These are phyloP conservation scores for Euphorbia tirucalli DNA, from an alignment of 345 rosid species.

Conservation along the genomic window DNA sequence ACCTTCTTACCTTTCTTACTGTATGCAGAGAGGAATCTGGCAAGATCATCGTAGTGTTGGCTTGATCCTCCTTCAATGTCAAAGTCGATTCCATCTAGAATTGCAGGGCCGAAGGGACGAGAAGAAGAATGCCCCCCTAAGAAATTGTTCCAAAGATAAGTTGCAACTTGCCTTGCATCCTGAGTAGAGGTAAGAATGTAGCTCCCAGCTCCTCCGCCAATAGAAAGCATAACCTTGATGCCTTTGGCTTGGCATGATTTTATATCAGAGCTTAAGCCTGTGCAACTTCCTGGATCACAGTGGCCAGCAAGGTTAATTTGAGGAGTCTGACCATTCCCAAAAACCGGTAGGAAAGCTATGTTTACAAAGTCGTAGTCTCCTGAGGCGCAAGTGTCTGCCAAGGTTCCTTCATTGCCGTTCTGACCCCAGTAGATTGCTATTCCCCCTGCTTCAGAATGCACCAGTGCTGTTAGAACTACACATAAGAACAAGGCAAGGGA, in stretches of 20 bases:
- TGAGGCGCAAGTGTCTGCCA: conserved; percentile 11
- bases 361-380: conserved; percentile 13
- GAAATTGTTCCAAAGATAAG: conserved; percentile 16
- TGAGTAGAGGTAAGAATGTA: conserved; percentile 12
- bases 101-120: conserved; percentile 13
- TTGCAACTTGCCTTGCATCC: conserved; percentile 24
- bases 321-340: conserved; percentile 12
- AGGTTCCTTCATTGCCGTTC: conserved; percentile 19
- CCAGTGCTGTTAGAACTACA: neutral
- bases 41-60: conserved; percentile 12
- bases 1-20: conserved; percentile 15
- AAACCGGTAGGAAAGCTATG: conserved; percentile 19
- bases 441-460: conserved; percentile 6
- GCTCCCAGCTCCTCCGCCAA: conserved; percentile 8
- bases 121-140: conserved; percentile 11
- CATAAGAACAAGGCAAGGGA: conserved; percentile 3
- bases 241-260: conserved; percentile 20
- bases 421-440: conserved; percentile 19
- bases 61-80: conserved; percentile 13
- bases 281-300: conserved; percentile 12
- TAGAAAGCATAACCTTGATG: conserved; percentile 10
- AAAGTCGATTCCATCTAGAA: conserved; percentile 6
- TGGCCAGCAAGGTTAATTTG: conserved; percentile 18
- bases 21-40: conserved; percentile 12
- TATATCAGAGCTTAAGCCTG: conserved; percentile 14